Base-by-base conservation (phyloP, 176 grass and related monocot species). In the Otatea glauca region DNA sequence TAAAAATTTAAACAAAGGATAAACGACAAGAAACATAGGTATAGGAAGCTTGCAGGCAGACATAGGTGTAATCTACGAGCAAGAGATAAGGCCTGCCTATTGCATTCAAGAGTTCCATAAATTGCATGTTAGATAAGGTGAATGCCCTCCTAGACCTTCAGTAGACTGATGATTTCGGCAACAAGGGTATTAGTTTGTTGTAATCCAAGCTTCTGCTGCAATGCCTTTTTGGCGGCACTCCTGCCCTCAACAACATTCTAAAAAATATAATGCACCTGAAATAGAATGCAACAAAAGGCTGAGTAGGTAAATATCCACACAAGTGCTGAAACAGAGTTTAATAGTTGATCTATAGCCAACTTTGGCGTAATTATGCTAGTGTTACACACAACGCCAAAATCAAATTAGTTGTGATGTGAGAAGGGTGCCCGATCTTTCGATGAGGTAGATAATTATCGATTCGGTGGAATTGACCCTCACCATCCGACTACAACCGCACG, bases 51-150 rank as follows among this genome's bases (percentile, higher is more conserved):
- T 44, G 48, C 27, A 75, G 62, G 43, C 20, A 45, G 24, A 63
- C 35, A 71, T 4, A 6, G 14, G 35, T 35, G 43, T 48, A 32
- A 64, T 34, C 37, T 24, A 37, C 35, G 44, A 77, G 68, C 27
- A 55, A 87, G 65, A 66, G 64, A n/a, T 12, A 45, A 70, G 37
- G 92, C 96, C 96, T 98, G 93, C 29, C 96, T 89, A 81, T 92
- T 79, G 80, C 80, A 88, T 64, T 98, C 96, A 48, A 98, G 89
- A 60, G 93, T 77, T 73, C 77, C 80, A 35, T 54, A 58, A 37
- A 99, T 90, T 51, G 91, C 91, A 62, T 99, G 96, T 68, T 98
- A 94, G 76, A 99, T 99, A 70, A 99, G 96, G 89, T 99, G 96
- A 82, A 99, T 92, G 88, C 96, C 93, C 85, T 99, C 94, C 86